A percentile compares a stretch with the other conserved stretches of the same genome.
These are phyloP conservation scores for Phytophthora palmivora DNA, from an alignment of 352 stramenopile species.

Conservation along the genomic window DNA sequence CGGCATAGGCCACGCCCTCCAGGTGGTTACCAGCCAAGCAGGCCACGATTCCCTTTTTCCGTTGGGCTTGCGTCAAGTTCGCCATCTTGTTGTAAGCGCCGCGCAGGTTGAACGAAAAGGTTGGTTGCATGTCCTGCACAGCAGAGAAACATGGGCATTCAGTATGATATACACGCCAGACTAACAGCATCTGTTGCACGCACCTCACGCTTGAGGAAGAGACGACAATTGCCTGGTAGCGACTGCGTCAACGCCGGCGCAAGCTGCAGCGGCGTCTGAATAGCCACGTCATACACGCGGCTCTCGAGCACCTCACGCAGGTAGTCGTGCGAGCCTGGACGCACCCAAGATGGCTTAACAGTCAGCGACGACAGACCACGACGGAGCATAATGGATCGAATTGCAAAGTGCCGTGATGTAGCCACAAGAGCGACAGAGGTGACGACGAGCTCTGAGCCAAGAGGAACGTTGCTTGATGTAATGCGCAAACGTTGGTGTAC, in stretches of 20 bases:
- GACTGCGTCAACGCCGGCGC: slow-evolving; percentile 63
- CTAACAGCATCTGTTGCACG: neutral
- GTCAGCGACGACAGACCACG: slow-evolving; percentile 42
- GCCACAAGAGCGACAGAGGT: neutral
- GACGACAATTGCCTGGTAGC: slow-evolving; percentile 65
- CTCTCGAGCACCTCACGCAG: slow-evolving; percentile 79
- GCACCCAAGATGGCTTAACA: slow-evolving; percentile 58
- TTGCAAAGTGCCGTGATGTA: slow-evolving; percentile 6
- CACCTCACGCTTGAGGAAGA: slow-evolving; percentile 95
- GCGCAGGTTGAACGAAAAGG: slow-evolving; percentile 98
- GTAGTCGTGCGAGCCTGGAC: slow-evolving; percentile 79
- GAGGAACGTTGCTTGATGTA: slow-evolving; percentile 28
- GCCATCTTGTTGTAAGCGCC: slow-evolving; percentile 99
- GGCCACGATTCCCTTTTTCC: slow-evolving; percentile 82
- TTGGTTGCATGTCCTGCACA: slow-evolving; percentile 94
- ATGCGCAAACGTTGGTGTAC: slow-evolving; percentile 17
- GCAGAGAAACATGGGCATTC: slow-evolving; percentile 7
- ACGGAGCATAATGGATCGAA: slow-evolving; percentile 46
- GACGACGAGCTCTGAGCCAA: slow-evolving; percentile 18
- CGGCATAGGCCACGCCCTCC: slow-evolving; percentile 96
- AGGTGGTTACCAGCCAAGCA: slow-evolving; percentile 96
- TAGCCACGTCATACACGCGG: slow-evolving; percentile 85
- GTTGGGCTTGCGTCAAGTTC: slow-evolving; percentile 84
- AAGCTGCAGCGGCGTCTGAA: slow-evolving; percentile 73
- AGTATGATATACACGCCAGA: neutral